A percentile compares a stretch with the other conserved stretches of the same genome.
Conservation (phyloP, 805 yeast species). For the Huiozyma sinensis region DNA sequence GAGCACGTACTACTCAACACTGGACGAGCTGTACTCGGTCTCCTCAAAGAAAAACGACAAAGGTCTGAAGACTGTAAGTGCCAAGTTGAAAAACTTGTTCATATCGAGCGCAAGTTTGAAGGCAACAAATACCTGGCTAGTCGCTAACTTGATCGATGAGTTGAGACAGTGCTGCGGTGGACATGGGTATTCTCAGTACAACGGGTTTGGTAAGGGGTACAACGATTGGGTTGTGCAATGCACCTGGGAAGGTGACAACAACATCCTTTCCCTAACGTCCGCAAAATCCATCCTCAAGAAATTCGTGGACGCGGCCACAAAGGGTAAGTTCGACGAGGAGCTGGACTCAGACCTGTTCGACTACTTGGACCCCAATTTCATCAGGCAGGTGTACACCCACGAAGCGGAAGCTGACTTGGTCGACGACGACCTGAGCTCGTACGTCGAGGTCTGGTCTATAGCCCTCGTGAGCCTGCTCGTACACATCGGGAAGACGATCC, state of each 20-base stretch:
- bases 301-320: conserved; percentile 28
- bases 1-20: conserved; percentile 38
- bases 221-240: conserved; percentile 96
- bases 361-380: conserved; percentile 21
- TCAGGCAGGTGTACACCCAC: conserved; percentile 17
- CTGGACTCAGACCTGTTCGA: conserved; percentile 25
- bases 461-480: conserved; percentile 21
- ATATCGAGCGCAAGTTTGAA: conserved; percentile 80
- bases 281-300: conserved; percentile 57
- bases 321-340: conserved; percentile 27
- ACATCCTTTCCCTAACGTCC: conserved; percentile 68
- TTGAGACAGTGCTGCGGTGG: conserved; percentile 94
- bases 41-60: conserved; percentile 20
- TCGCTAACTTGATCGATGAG: conserved; percentile 73
- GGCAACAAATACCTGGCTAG: conserved; percentile 82
- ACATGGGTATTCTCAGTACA: conserved; percentile 89
- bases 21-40: conserved; percentile 45
- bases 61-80: conserved; percentile 35
- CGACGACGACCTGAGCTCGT: conserved; percentile 24
- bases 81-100: conserved; percentile 63
- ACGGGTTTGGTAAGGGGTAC: conserved; percentile 82
- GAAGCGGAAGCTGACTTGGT: conserved; percentile 18
- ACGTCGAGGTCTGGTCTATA: conserved; percentile 26
- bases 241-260: conserved; percentile 98
- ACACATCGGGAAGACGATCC: conserved; percentile 19